Percentiles rank a stretch among this genome's conserved stretches.
phyloP scores from a whole-genome alignment of 192 early-diverging fungal genomes.

The Paraglomus brasilianum region DNA sequence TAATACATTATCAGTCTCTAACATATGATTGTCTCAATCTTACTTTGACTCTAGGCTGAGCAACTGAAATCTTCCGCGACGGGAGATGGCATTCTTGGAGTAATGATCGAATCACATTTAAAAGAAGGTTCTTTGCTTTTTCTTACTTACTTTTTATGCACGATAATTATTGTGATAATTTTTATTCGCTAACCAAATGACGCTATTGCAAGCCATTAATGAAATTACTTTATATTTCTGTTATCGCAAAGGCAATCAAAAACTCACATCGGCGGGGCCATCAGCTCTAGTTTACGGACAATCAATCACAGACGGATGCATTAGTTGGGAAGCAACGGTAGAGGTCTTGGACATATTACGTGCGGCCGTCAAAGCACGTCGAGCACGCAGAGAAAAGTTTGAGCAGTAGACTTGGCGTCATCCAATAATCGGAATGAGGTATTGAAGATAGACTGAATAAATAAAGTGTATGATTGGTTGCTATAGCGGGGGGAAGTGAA shows the following conservation, averaged over 20 bases:
- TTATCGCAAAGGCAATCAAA: slow-evolving; percentile 51
- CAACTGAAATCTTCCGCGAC: slow-evolving; percentile 27
- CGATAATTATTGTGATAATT: slow-evolving; percentile 20
- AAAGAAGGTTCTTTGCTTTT: slow-evolving; percentile 73
- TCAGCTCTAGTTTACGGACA: slow-evolving; percentile 80
- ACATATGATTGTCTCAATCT: no score
- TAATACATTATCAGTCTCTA: not conserved
- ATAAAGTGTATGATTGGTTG: no score
- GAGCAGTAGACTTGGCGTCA: no score
- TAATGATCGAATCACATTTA: slow-evolving; percentile 95
- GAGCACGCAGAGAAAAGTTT: slow-evolving; percentile 33
- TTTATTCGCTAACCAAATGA: not conserved
- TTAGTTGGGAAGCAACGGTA: slow-evolving; percentile 88
- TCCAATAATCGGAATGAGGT: no score
- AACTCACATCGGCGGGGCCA: slow-evolving; percentile 72
- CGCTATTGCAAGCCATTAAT: not conserved
- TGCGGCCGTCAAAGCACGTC: slow-evolving; percentile 70
- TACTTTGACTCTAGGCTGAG: not conserved
- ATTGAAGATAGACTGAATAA: no score
- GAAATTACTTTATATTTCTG: not conserved
- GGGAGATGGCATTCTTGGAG: slow-evolving; percentile 80
- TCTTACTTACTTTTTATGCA: not conserved
- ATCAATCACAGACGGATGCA: slow-evolving; percentile 91
- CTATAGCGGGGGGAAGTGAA: no score
- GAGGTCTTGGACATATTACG: slow-evolving; percentile 69